Evolutionary conservation across 345 rosid genomes (phyloP), one percentile per base, ranked within the genome.

Genomic region (Murraya koenigii): DNA sequence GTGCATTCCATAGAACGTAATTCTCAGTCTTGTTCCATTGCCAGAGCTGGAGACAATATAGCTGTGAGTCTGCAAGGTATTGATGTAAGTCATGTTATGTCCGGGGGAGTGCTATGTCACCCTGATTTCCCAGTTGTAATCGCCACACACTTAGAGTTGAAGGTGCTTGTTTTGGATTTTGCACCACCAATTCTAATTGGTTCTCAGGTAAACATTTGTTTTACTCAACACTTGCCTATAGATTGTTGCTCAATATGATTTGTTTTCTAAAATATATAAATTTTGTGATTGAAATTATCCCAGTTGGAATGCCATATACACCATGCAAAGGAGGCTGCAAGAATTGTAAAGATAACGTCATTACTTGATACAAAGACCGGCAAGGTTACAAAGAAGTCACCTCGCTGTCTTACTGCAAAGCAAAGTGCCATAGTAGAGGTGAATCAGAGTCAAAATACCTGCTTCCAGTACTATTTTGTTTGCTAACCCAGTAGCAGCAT

Each of bases 291-390:
- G 47, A 32, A 60, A 70, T 79, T 22, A 62, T 80, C 49, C 49
- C 87, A 94, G 99, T 75, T 97, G 92, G 99, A 97, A 82, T 89
- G 94, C 80, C 97, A 97, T 71, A 80, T 90, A 77, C 97, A 93
- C 79, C 99, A 94, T 32, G 91, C 90, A 25, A 93, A 92, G 83
- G 97, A 89, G 82, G 98, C 92, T 66, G 97, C 95, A 59, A 88
- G 86, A 79, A 88, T 97, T 32, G 82, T 73, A 73, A 92, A 82
- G 73, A 89, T 94, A 73, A 60, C 83, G 73, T 86, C 97, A 33
- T 39, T 91, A 79, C 93, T 93, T 35, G 94, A 97, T 84, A 85
- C 93, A 58, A 97, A 93, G 86, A 94, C 97, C 11, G 99, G 99
- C 73, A 91, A 93, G 85, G 88, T 83, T 62, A 84, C 71, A 35